These are phyloP conservation scores for Myriosclerotinia duriaeana DNA, from an alignment of 2,329 filamentous ascomycete genomes.

Conservation along the genomic window DNA sequence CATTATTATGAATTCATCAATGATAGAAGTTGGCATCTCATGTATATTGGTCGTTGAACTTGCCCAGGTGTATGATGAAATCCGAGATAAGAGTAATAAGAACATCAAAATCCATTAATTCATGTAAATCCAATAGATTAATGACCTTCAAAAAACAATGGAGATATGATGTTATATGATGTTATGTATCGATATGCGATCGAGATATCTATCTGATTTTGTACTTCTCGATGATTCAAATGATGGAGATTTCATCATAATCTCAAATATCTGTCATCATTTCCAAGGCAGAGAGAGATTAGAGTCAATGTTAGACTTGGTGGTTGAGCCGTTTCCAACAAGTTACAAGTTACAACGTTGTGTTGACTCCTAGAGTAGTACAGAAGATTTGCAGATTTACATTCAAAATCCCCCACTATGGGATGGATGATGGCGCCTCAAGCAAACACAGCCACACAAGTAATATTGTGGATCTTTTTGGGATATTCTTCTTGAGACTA, in stretches of 20 bases:
- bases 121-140: constrained; percentile 3
- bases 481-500: not conserved
- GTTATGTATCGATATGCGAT: constrained; percentile 9
- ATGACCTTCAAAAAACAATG: constrained; percentile 9
- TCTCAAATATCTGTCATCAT: not conserved
- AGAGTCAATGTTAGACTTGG: not conserved
- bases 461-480: not conserved
- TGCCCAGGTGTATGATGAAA: constrained; percentile 20
- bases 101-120: not conserved
- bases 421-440: not conserved
- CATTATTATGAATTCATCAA: not conserved
- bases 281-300: constrained; percentile 17
- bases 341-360: too few relatives aligned
- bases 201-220: not conserved
- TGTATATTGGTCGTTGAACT: too few relatives aligned
- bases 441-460: constrained; percentile 1
- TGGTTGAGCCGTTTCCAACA: constrained; percentile 16
- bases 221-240: constrained; percentile 6
- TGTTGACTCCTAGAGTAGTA: not conserved
- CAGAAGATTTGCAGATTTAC: constrained; percentile 14
- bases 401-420: constrained; percentile 1
- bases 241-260: constrained; percentile 14
- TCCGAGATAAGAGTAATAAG: not conserved
- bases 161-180: constrained; percentile 16
- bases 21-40: not conserved